Base-by-base conservation (phyloP, 176 grass and related monocot genomes). In the Carex kokanica region DNA sequence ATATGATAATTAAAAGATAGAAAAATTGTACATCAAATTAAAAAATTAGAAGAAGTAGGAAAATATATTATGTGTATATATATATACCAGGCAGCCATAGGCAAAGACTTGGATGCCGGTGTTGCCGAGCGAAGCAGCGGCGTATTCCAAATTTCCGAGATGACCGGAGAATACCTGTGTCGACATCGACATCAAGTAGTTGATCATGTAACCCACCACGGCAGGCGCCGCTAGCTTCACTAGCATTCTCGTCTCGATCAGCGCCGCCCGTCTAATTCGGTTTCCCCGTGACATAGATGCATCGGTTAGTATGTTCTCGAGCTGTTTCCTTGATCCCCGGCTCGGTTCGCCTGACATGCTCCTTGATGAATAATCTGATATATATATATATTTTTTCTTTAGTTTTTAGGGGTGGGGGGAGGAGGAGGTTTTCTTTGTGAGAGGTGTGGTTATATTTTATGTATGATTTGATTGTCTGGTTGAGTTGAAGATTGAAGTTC, bases 101-200 rank as follows among this genome's bases (percentile, higher is more conserved):
- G 86, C 81, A 41, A 88, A 88, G 72, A 84, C 8, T 78, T 84
- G 86, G 81, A 88, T 84, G 72, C 86, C 86, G 56, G 64, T 84
- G 86, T 88, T 88, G 70, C 86, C 86, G 72, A 88, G 86, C 51
- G 81, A 70, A 21, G 86, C 74, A 25, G 86, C 86, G 43, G 86
- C 81, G 20, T 69, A 49, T 61, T 88, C 71, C 61, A 83, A 75
- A 21, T 79, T 84, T 3, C 86, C 86, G 59, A 88, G 86, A 9
- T 88, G 86, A n/a, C 86, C 86, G 21, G 81, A 70, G 60, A 88
- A 79, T 38, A 88, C 78, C 81, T 70, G 81, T 0, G 86, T 88
- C 23, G 60, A 49, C 61, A 88, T 78, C 0, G 86, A 88, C 57
- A 88, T 75, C 8, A 84, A 16, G 27, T 72, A 78, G 81, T 81